phyloP scores from a whole-genome alignment of 148 eudicot species.

The Gaultheria prostrata region DNA sequence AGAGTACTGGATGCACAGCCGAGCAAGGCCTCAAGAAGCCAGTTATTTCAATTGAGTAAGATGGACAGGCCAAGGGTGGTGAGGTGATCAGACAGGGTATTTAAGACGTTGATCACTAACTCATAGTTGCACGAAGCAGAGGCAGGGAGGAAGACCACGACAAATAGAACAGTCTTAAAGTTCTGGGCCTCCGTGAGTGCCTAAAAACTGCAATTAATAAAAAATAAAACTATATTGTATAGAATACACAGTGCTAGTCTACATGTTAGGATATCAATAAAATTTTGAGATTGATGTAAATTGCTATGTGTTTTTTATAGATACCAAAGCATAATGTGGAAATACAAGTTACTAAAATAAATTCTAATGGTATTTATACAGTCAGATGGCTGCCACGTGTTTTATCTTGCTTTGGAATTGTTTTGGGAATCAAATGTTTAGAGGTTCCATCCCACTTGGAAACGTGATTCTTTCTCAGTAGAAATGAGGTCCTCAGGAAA shows the following conservation, averaged over 20 bases:
- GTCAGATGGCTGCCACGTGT: not conserved
- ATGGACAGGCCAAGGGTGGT: not conserved
- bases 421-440: not conserved
- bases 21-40: not conserved
- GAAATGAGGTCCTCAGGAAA: not conserved
- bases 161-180: not conserved
- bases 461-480: not conserved
- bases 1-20: not conserved
- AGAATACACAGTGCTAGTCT: not conserved
- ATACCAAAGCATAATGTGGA: not conserved
- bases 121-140: not conserved
- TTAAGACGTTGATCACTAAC: not conserved
- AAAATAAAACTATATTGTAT: not conserved
- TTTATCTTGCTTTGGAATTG: not conserved
- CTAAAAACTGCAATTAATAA: not conserved
- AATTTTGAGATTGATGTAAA: not conserved
- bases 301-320: not conserved
- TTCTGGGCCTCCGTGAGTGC: not conserved
- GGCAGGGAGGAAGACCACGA: not conserved
- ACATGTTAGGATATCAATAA: not conserved
- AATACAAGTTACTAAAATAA: not conserved
- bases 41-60: not conserved
- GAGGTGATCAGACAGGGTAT: not conserved
- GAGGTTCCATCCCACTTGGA: not conserved
- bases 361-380: not conserved